Percentiles rank a stretch among this genome's conserved stretches.
phyloP scores from a whole-genome alignment of 169 alveolate genomes.

The Miamiensis avidus region DNA sequence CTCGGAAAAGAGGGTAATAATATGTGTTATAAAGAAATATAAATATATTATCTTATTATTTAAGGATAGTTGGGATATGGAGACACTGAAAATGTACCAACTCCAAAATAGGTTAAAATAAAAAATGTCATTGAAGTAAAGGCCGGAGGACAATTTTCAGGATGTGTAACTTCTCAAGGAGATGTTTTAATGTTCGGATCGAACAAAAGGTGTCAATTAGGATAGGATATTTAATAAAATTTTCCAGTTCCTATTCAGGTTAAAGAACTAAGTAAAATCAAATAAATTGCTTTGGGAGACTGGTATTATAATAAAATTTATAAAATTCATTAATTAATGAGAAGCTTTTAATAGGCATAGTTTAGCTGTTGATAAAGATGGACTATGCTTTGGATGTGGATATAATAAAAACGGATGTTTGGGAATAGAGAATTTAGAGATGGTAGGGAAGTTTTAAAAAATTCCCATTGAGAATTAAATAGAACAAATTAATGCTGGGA shows the following conservation, averaged over 20 bases:
- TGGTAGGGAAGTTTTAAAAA: neutral
- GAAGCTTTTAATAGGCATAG: conserved; percentile 30
- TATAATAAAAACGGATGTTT: conserved; percentile 54
- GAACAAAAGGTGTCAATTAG: neutral
- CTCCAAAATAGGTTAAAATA: neutral
- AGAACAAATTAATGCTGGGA: conserved; percentile 46
- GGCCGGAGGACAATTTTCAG: neutral
- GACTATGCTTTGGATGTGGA: conserved; percentile 29
- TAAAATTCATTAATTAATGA: neutral
- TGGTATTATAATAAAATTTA: neutral
- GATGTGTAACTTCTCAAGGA: neutral
- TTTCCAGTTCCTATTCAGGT: neutral
- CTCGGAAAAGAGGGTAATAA: neutral
- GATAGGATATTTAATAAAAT: neutral
- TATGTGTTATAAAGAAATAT: too few species aligned
- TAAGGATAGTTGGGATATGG: neutral
- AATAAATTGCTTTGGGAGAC: conserved; percentile 3
- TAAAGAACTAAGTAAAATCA: neutral
- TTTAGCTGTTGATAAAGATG: conserved; percentile 2
- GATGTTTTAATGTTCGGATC: neutral
- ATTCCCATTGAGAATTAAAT: neutral
- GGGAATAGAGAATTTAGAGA: conserved; percentile 38
- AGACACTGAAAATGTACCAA: neutral
- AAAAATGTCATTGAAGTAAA: neutral
- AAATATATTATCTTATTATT: too few species aligned